A percentile compares a stretch with the other conserved stretches of the same genome.
Conservation (phyloP, 257 asterid species). For the Leonotis leonurus region DNA sequence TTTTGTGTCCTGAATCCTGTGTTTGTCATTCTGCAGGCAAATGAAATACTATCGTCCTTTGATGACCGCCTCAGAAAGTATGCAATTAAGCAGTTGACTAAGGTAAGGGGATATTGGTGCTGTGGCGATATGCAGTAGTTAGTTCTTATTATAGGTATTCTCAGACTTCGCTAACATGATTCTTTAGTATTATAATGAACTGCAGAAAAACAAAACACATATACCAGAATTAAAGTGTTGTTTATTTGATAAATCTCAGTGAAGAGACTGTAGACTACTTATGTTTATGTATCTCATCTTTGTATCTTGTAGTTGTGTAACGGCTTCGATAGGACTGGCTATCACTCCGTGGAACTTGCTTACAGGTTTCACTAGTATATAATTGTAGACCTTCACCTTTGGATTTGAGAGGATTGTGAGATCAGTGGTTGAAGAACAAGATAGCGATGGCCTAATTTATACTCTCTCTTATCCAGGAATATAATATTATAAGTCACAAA, state of each 20-base stretch:
- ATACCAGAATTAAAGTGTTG: neutral
- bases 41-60: slow-evolving; percentile 85
- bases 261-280: neutral
- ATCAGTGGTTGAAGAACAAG: neutral
- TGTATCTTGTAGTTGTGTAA: neutral
- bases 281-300: neutral
- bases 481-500: neutral
- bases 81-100: slow-evolving; percentile 79
- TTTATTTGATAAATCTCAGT: neutral
- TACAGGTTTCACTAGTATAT: neutral
- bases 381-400: neutral
- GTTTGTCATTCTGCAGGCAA: slow-evolving; percentile 56
- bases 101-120: slow-evolving; percentile 43
- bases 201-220: neutral
- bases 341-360: neutral
- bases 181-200: neutral
- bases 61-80: slow-evolving; percentile 83
- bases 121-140: slow-evolving; percentile 1
- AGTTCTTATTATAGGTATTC: neutral
- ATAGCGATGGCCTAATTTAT: neutral
- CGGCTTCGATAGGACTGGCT: neutral
- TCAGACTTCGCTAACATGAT: neutral
- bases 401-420: neutral
- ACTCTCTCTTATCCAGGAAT: neutral
- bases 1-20: slow-evolving; percentile 6